Conservation (phyloP, 2,329 filamentous ascomycete species). For the Pseudogymnoascus pannorum region DNA sequence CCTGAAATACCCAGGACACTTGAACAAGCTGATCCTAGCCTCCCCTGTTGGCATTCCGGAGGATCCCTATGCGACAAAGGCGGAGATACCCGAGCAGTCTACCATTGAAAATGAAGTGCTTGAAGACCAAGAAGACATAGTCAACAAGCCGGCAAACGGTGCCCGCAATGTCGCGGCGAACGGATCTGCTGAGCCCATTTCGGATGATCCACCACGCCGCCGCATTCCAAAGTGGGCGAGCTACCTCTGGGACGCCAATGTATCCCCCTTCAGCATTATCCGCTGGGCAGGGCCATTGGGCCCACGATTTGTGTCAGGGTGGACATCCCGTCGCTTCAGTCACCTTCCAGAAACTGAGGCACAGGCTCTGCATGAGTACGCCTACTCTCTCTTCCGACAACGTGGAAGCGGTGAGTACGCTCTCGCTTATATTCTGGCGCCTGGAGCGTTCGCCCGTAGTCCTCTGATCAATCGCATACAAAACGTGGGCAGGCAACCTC, state of each 20-base stretch:
- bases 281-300: conserved; percentile 84
- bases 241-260: conserved; percentile 94
- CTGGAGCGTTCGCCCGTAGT: conserved; percentile 82
- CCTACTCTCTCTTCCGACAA: conserved; percentile 89
- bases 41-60: conserved; percentile 93
- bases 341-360: conserved; percentile 76
- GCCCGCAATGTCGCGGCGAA: conserved; percentile 35
- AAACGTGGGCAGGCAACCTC: conserved; percentile 68
- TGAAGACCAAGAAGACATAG: conserved; percentile 57
- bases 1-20: conserved; percentile 85
- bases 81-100: conserved; percentile 67
- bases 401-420: conserved; percentile 91
- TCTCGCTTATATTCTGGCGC: conserved; percentile 84
- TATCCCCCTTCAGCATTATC: conserved; percentile 88
- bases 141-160: conserved; percentile 32
- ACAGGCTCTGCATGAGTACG: conserved; percentile 82
- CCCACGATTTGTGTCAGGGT: conserved; percentile 85
- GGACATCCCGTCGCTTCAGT: conserved; percentile 88
- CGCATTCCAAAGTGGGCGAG: conserved; percentile 78
- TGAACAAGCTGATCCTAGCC: conserved; percentile 94
- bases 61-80: conserved; percentile 80
- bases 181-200: conserved; percentile 27
- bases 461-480: conserved; percentile 85
- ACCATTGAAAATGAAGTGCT: conserved; percentile 71
- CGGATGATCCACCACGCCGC: conserved; percentile 30